Conservation (phyloP, 768 basidiomycete species). For the Leucocoprinus birnbaumii region DNA sequence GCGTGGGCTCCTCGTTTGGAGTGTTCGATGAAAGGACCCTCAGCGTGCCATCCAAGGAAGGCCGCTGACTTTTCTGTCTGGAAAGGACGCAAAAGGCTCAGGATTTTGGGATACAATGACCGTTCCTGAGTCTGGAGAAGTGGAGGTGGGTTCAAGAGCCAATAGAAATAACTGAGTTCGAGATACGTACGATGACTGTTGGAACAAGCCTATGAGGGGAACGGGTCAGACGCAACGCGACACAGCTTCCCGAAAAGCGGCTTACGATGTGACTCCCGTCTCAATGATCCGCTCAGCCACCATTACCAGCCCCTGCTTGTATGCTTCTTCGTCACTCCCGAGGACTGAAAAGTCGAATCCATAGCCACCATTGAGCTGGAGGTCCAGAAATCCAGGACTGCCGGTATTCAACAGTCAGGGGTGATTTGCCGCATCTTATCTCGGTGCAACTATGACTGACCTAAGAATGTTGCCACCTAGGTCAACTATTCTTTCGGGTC, state of each 20-base stretch:
- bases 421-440: neutral
- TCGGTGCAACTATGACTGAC: constrained; percentile 25
- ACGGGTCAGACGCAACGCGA: constrained; percentile 13
- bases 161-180: neutral
- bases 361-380: constrained; percentile 89
- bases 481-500: constrained; percentile 65
- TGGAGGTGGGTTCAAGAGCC: constrained; percentile 1
- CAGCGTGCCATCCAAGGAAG: constrained; percentile 86
- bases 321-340: constrained; percentile 65
- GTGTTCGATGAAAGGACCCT: constrained; percentile 84
- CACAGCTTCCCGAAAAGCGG: constrained; percentile 14
- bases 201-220: constrained; percentile 46
- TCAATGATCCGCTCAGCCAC: constrained; percentile 78
- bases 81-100: constrained; percentile 66
- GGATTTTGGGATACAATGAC: constrained; percentile 67
- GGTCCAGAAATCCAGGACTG: constrained; percentile 85
- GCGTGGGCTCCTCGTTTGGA: constrained; percentile 86
- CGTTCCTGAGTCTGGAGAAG: constrained; percentile 69
- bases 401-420: neutral
- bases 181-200: constrained; percentile 62
- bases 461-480: constrained; percentile 77
- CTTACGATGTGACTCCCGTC: constrained; percentile 86
- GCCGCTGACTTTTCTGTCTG: constrained; percentile 63
- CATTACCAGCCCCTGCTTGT: constrained; percentile 62
- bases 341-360: constrained; percentile 87